Evolutionary conservation across 2,329 filamentous ascomycete species (phyloP).

Genomic region (Fusarium compactum): DNA sequence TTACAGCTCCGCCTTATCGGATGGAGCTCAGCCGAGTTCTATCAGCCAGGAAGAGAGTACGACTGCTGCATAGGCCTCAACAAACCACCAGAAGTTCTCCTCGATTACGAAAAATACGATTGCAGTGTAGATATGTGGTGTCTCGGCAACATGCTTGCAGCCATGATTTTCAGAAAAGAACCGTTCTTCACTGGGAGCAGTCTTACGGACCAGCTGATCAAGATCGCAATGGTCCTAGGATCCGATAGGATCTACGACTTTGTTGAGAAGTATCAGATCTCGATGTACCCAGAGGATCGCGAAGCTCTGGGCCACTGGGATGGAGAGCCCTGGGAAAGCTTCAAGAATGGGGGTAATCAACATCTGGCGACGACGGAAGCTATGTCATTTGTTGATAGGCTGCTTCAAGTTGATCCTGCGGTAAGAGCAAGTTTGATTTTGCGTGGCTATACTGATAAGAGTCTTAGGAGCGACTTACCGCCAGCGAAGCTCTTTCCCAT

Average conservation of each 20-base stretch:
- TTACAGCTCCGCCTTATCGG: conserved; percentile 17
- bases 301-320: conserved; percentile 91
- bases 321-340: conserved; percentile 97
- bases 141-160: conserved; percentile 96
- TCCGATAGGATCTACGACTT: conserved; percentile 97
- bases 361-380: conserved; percentile 94
- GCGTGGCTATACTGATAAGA: accelerated
- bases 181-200: conserved; percentile 98
- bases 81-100: conserved; percentile 88
- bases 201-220: conserved; percentile 95
- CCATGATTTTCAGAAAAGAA: conserved; percentile 99
- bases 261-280: conserved; percentile 96
- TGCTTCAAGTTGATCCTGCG: conserved; percentile 94
- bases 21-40: conserved; percentile 21
- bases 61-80: neutral
- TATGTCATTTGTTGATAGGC: conserved; percentile 95
- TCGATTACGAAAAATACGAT: conserved; percentile 98
- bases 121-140: conserved; percentile 99
- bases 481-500: conserved; percentile 8
- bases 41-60: neutral
- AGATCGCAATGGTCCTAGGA: conserved; percentile 96
- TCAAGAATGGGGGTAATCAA: conserved; percentile 94
- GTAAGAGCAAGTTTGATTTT: conserved; percentile 61
- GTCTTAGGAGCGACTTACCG: conserved; percentile 5
- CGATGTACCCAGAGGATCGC: conserved; percentile 94